These are phyloP conservation scores for Chytriomyces confervae DNA, from an alignment of 192 early-diverging fungal genomes.

Conservation along the genomic window DNA sequence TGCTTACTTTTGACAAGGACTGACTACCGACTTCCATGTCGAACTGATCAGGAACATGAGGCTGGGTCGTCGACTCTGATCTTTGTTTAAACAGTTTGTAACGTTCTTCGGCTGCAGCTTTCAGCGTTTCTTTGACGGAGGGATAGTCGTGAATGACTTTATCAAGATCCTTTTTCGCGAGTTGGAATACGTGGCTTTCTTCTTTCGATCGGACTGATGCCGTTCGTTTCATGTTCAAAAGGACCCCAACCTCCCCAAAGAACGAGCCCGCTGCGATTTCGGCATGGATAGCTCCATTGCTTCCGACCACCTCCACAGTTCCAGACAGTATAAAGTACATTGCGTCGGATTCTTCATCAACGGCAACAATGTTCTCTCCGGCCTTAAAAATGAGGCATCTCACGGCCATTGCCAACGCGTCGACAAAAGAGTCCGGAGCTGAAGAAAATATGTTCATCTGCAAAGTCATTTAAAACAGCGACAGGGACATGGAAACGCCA, in stretches of 20 bases:
- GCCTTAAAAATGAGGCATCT: slow-evolving; percentile 37
- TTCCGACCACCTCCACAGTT: slow-evolving; percentile 49
- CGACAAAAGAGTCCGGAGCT: slow-evolving; percentile 46
- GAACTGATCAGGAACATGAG: slow-evolving; percentile 42
- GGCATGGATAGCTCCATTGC: slow-evolving; percentile 48
- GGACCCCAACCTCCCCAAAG: slow-evolving; percentile 62
- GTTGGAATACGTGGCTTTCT: slow-evolving; percentile 50
- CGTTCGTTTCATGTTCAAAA: slow-evolving; percentile 55
- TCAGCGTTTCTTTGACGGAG: slow-evolving; percentile 45
- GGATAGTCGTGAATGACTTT: slow-evolving; percentile 44
- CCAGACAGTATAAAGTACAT: slow-evolving; percentile 58
- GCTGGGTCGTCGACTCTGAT: neutral
- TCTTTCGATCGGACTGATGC: slow-evolving; percentile 55
- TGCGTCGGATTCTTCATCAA: slow-evolving; percentile 48
- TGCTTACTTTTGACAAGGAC: slow-evolving; percentile 46
- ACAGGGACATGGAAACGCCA: slow-evolving; percentile 6
- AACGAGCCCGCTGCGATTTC: slow-evolving; percentile 51
- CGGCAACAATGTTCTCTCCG: slow-evolving; percentile 41
- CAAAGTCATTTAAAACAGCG: neutral
- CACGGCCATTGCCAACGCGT: slow-evolving; percentile 40
- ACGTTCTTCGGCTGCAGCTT: slow-evolving; percentile 52
- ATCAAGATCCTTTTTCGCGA: slow-evolving; percentile 47
- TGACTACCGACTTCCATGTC: slow-evolving; percentile 55
- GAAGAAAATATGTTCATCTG: slow-evolving; percentile 48
- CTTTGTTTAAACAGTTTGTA: slow-evolving; percentile 43